These are phyloP conservation scores for Candida jianshihensis DNA, from an alignment of 805 yeast species.

Conservation along the genomic window DNA sequence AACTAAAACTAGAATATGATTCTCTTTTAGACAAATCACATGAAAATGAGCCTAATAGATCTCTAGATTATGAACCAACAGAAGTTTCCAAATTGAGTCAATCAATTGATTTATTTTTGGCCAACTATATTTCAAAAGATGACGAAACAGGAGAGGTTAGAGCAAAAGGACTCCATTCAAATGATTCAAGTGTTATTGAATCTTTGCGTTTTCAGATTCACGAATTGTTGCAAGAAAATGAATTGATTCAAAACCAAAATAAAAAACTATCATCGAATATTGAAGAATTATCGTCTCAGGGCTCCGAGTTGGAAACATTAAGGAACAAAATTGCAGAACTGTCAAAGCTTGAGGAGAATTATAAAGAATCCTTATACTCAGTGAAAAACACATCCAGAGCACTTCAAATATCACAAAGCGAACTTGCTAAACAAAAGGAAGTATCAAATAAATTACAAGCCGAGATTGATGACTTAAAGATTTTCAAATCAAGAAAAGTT, in stretches of 20 bases:
- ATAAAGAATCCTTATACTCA: conserved; percentile 63
- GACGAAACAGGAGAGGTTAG: conserved; percentile 13
- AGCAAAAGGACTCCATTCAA: conserved; percentile 2
- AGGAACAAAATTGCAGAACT: conserved; percentile 28
- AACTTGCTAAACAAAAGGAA: conserved; percentile 54
- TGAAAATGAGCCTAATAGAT: conserved; percentile 28
- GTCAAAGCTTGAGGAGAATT: conserved; percentile 50
- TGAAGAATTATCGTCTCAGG: conserved; percentile 17
- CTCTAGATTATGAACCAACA: background rate
- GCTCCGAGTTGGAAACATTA: conserved; percentile 6
- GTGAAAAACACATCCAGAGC: conserved; percentile 74
- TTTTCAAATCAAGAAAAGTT: conserved; percentile 40
- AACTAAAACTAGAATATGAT: conserved; percentile 41
- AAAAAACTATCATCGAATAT: conserved; percentile 31
- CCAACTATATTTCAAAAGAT: conserved; percentile 18
- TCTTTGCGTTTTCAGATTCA: conserved; percentile 50
- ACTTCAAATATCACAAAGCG: conserved; percentile 64
- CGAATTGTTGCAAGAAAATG: conserved; percentile 42
- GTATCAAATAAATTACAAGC: conserved; percentile 46
- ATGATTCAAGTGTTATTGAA: conserved; percentile 12
- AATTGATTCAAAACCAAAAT: conserved; percentile 30
- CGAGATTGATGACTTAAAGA: conserved; percentile 64
- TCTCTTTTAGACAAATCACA: conserved; percentile 37
- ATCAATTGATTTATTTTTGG: conserved; percentile 22
- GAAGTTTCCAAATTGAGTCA: conserved; percentile 20